Evolutionary conservation across 2,329 filamentous ascomycete genomes (phyloP).

Genomic region (Falciphora oryzae): DNA sequence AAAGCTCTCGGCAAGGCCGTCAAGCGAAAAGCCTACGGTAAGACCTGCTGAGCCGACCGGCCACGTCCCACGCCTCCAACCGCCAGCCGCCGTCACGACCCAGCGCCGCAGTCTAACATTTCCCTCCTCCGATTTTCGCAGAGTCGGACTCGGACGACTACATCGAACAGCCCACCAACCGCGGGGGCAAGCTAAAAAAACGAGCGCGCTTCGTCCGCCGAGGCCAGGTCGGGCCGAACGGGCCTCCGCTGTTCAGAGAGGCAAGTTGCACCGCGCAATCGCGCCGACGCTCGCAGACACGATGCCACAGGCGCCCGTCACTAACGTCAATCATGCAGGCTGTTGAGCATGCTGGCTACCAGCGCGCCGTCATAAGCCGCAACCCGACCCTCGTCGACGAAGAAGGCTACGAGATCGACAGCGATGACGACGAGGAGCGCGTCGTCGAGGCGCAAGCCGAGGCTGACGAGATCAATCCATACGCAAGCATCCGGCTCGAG

Average conservation of each 20-base stretch:
- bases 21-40: constrained; percentile 19
- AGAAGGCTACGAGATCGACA: constrained; percentile 71
- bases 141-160: constrained; percentile 74
- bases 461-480: constrained; percentile 68
- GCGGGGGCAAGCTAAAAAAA: constrained; percentile 74
- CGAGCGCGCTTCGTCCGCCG: constrained; percentile 65
- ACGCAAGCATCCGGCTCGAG: constrained; percentile 65
- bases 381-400: constrained; percentile 70
- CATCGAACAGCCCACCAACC: constrained; percentile 64
- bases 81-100: neutral
- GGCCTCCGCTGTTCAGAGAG: constrained; percentile 66
- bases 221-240: constrained; percentile 62
- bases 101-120: neutral
- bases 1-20: constrained; percentile 17
- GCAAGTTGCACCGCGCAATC: constrained; percentile 34
- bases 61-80: neutral
- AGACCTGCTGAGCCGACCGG: neutral
- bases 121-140: constrained; percentile 27
- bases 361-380: constrained; percentile 65
- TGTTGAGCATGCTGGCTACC: constrained; percentile 68
- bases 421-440: constrained; percentile 62
- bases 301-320: constrained; percentile 11
- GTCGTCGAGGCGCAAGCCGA: constrained; percentile 54
- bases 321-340: constrained; percentile 39
- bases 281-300: constrained; percentile 2